phyloP scores from a whole-genome alignment of 2,329 filamentous ascomycete species.

The Neonectria coccinea region DNA sequence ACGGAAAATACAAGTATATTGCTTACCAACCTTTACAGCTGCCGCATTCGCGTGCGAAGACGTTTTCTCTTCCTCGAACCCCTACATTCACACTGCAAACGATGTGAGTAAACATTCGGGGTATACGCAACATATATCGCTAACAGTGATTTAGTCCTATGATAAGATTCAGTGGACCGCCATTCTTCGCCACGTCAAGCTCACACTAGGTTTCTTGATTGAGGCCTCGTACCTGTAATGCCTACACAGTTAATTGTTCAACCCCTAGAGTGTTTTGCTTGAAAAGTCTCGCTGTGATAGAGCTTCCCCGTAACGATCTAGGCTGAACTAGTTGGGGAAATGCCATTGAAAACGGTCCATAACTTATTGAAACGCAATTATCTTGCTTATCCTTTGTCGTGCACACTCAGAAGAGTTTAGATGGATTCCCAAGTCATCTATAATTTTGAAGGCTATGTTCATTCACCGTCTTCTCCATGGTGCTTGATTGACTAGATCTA shows the following conservation, averaged over 20 bases:
- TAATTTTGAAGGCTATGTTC: no score
- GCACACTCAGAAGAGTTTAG: no score
- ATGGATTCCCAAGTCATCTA: no score
- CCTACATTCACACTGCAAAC: neutral
- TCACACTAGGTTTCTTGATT: neutral
- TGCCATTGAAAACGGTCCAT: no score
- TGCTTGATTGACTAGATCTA: no score
- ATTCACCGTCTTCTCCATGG: no score
- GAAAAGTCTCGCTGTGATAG: neutral
- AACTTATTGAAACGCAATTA: neutral
- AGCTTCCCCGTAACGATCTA: no score
- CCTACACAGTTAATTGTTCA: neutral
- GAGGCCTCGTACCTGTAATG: slow-evolving; percentile 1
- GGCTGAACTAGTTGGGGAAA: no score
- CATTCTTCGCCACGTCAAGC: neutral
- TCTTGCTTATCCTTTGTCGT: neutral
- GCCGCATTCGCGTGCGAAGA: neutral
- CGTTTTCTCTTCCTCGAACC: neutral
- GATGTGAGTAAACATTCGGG: neutral
- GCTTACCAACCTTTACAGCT: neutral
- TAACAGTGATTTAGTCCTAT: neutral
- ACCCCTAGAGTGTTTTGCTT: no score
- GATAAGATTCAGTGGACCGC: neutral
- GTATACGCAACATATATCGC: neutral
- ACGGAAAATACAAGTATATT: neutral